phyloP scores from a whole-genome alignment of 2,329 filamentous ascomycete species.

The Penicillium sp. region DNA sequence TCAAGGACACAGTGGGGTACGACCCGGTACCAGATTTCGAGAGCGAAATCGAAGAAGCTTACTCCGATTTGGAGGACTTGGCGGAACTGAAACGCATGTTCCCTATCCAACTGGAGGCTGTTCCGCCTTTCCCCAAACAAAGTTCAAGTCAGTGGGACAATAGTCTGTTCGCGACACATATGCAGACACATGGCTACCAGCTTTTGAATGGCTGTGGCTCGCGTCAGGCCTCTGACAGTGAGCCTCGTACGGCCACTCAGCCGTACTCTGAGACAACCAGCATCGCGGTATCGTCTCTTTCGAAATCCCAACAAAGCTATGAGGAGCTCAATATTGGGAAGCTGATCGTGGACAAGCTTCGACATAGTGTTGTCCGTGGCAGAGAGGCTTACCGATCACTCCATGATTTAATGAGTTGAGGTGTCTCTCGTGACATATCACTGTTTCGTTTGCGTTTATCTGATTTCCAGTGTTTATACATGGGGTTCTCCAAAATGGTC shows the following conservation, averaged over 20 bases:
- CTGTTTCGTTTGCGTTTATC: not conserved
- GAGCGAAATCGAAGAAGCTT: not conserved
- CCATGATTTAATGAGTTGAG: not conserved
- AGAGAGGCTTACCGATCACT: not conserved
- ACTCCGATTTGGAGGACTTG: not conserved
- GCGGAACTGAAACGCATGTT: not conserved
- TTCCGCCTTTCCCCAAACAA: slow-evolving; percentile 5
- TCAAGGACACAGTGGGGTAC: not conserved
- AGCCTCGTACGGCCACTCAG: not conserved
- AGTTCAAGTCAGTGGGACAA: not conserved
- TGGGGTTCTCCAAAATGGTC: too few species aligned
- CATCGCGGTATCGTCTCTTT: not conserved
- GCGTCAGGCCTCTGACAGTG: not conserved
- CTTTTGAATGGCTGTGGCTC: not conserved
- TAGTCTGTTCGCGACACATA: slow-evolving; percentile 4
- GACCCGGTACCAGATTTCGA: not conserved
- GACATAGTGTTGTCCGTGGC: not conserved
- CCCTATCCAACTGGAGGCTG: slow-evolving; percentile 7
- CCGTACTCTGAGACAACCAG: not conserved
- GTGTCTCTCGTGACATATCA: not conserved
- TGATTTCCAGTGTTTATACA: not conserved
- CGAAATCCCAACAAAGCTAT: not conserved
- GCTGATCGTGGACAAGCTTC: not conserved
- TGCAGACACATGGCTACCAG: not conserved
- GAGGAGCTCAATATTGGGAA: not conserved